Evolutionary conservation across 345 rosid genomes (phyloP).

Genomic region (Boechera retrofracta): DNA sequence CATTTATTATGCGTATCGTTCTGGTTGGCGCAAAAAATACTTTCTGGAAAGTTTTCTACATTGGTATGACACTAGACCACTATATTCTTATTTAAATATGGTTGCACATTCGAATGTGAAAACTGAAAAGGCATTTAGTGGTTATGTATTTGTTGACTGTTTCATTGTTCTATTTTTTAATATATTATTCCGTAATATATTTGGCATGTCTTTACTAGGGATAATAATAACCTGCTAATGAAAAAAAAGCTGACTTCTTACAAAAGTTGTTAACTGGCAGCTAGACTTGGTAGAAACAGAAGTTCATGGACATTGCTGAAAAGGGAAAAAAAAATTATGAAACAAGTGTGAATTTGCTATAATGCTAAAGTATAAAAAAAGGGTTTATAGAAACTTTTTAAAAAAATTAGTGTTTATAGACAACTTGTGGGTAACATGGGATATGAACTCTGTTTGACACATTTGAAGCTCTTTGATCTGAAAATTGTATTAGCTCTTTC

Average conservation of each 20-base stretch:
- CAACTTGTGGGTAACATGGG: background rate
- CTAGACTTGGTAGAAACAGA: constrained; percentile 8
- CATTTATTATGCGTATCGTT: background rate
- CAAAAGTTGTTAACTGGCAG: background rate
- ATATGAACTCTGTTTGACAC: background rate
- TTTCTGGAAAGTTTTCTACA: background rate
- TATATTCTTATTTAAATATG: background rate
- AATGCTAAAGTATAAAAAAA: background rate
- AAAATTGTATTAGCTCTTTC: constrained; percentile 15
- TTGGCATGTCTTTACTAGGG: constrained; percentile 3
- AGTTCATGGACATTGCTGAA: background rate
- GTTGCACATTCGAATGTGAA: background rate
- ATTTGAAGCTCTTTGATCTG: constrained; percentile 14
- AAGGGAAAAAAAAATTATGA: background rate
- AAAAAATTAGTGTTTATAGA: background rate
- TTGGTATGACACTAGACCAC: background rate
- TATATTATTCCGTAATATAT: background rate
- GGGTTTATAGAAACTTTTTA: background rate
- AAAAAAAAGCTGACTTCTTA: background rate
- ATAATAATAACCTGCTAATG: background rate
- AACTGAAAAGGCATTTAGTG: constrained; percentile 1
- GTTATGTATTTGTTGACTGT: background rate
- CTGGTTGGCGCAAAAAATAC: background rate
- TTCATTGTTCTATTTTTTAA: background rate
- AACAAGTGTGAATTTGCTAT: constrained; percentile 20